Evolutionary conservation across 2,329 filamentous ascomycete genomes (phyloP).

Genomic region (Celoporthe dispersa): DNA sequence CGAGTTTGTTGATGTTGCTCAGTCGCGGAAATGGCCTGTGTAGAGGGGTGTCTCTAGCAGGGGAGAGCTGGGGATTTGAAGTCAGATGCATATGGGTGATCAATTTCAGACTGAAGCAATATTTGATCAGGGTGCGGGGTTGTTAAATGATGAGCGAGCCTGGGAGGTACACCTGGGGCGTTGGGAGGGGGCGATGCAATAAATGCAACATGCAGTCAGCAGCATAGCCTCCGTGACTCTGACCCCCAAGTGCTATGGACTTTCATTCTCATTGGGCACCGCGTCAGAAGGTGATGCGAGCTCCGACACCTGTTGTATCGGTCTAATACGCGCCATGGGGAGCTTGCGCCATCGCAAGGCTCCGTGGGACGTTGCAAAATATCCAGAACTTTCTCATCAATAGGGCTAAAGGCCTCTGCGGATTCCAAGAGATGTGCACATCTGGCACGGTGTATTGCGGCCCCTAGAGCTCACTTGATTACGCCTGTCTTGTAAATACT

Average conservation of each 20-base stretch:
- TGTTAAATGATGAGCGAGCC: background rate
- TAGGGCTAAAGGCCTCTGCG: background rate
- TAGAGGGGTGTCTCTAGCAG: background rate
- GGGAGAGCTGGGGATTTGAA: background rate
- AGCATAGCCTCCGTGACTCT: too few relatives aligned
- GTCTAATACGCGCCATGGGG: background rate
- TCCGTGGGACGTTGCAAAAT: background rate
- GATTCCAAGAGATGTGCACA: background rate
- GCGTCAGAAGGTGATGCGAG: too few relatives aligned
- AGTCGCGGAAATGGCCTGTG: background rate
- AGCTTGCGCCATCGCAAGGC: background rate
- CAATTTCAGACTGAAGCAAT: background rate
- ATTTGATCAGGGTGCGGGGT: background rate
- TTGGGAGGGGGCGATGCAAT: too few relatives aligned
- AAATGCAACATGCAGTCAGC: background rate
- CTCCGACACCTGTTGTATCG: too few relatives aligned
- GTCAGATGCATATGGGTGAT: background rate
- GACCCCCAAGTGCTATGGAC: too few relatives aligned
- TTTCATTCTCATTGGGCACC: too few relatives aligned
- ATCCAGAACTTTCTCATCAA: background rate
- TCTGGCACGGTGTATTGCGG: background rate
- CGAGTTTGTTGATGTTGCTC: background rate
- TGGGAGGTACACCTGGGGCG: too few relatives aligned
- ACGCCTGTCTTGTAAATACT: background rate
- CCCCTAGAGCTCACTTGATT: background rate